Conservation (phyloP, 768 basidiomycete species). For the Auricularia cornea region DNA sequence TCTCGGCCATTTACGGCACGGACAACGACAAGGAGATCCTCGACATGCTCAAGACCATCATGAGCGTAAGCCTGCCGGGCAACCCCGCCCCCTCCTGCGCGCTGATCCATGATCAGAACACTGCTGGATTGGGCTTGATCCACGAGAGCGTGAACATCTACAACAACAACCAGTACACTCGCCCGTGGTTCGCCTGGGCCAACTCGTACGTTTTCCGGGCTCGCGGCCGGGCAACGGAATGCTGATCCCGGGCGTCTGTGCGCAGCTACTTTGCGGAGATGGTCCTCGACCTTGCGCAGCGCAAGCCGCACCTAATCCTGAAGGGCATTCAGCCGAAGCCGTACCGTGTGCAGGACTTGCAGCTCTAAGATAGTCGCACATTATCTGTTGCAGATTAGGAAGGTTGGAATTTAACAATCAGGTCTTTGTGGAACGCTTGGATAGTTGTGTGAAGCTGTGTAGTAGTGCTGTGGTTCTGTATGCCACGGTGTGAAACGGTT, state of each 20-base stretch:
- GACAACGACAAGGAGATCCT: constrained; percentile 65
- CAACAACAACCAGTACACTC: constrained; percentile 46
- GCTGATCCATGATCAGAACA: constrained; percentile 42
- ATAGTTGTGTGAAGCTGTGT: too few species aligned
- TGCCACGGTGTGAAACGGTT: background rate
- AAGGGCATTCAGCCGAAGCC: constrained; percentile 33
- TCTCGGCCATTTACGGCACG: constrained; percentile 65
- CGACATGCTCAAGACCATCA: constrained; percentile 51
- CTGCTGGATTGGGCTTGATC: constrained; percentile 64
- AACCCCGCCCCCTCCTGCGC: background rate
- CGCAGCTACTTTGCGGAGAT: constrained; percentile 72
- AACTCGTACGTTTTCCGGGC: constrained; percentile 26
- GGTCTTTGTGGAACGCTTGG: too few species aligned
- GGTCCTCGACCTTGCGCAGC: constrained; percentile 64
- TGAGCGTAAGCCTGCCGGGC: constrained; percentile 42
- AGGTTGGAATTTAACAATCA: background rate
- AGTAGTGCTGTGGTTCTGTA: background rate
- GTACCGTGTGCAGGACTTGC: constrained; percentile 37
- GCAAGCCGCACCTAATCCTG: constrained; percentile 65
- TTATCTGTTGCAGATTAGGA: background rate
- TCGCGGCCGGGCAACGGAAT: background rate
- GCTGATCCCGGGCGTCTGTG: background rate
- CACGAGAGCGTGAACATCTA: constrained; percentile 69
- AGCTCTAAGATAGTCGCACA: background rate
- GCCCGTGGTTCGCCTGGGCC: constrained; percentile 78